A percentile compares a stretch with the other conserved stretches of the same genome.
Conservation (phyloP, 2,329 filamentous ascomycete genomes). For the Ophiostoma populinum region DNA sequence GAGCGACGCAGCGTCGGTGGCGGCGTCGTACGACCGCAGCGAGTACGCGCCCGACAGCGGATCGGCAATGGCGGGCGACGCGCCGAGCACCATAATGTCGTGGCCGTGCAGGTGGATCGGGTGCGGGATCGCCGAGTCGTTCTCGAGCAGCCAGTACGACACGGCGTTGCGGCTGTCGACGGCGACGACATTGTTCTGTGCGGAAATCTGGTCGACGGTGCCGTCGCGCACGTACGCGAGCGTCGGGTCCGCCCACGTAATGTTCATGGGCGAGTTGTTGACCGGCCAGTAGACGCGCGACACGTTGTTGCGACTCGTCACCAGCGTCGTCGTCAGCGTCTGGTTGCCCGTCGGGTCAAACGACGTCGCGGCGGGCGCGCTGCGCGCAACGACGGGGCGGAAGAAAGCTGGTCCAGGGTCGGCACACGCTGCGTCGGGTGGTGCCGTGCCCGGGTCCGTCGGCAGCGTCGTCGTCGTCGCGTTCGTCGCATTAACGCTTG, state of each 20-base stretch:
- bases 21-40: slow-evolving; percentile 14
- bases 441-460: slow-evolving; percentile 14
- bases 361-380: slow-evolving; percentile 7
- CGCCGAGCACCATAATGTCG: slow-evolving; percentile 19
- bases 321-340: slow-evolving; percentile 8
- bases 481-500: slow-evolving; percentile 2
- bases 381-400: slow-evolving; percentile 12
- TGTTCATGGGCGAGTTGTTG: slow-evolving; percentile 14
- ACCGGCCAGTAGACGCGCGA: slow-evolving; percentile 16
- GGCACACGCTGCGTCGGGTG: slow-evolving; percentile 10
- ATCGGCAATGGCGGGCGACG: slow-evolving; percentile 12
- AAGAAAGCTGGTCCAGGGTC: slow-evolving; percentile 8
- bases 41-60: slow-evolving; percentile 7
- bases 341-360: slow-evolving; percentile 9
- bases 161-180: slow-evolving; percentile 10
- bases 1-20: slow-evolving; percentile 16
- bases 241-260: slow-evolving; percentile 21
- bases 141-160: slow-evolving; percentile 20
- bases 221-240: slow-evolving; percentile 17
- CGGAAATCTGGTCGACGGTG: slow-evolving; percentile 11
- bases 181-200: slow-evolving; percentile 5
- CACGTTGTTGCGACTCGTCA: slow-evolving; percentile 12
- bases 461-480: slow-evolving; percentile 6
- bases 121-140: slow-evolving; percentile 15
- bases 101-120: slow-evolving; percentile 20